A percentile compares a stretch with the other conserved stretches of the same genome.
Evolutionary conservation across 176 grass and related monocot genomes (phyloP).

Genomic region (Secale cereale): DNA sequence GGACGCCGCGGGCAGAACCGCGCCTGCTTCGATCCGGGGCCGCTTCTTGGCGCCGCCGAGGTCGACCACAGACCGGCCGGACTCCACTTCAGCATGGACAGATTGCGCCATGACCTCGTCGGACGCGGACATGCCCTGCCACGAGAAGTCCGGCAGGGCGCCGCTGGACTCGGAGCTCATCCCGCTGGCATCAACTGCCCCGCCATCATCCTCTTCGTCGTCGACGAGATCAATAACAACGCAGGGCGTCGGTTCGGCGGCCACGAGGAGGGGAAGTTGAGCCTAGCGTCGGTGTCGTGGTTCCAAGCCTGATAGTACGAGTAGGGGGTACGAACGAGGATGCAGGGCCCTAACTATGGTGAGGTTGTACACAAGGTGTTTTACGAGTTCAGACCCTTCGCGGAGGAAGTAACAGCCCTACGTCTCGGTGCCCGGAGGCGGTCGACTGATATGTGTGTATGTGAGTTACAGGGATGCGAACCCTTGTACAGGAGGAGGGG

Average conservation of each 20-base stretch:
- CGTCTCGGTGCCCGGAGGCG: too few species aligned
- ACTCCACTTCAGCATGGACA: not conserved
- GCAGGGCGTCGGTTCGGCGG: not conserved
- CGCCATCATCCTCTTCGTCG: not conserved
- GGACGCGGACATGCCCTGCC: slow-evolving; percentile 26
- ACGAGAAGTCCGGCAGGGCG: slow-evolving; percentile 29
- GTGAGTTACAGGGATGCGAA: too few species aligned
- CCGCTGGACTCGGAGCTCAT: not conserved
- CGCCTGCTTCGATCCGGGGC: not conserved
- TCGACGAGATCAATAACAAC: not conserved
- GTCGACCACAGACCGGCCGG: not conserved
- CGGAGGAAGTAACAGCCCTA: too few species aligned
- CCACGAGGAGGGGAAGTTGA: too few species aligned
- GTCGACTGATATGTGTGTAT: too few species aligned
- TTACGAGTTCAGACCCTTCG: too few species aligned
- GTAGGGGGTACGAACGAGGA: too few species aligned
- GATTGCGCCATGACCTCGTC: not conserved
- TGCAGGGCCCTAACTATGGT: too few species aligned
- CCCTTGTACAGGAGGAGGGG: too few species aligned
- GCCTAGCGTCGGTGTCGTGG: too few species aligned
- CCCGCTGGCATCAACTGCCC: not conserved
- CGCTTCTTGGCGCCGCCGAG: slow-evolving; percentile 3
- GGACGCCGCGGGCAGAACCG: not conserved
- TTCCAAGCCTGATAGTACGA: too few species aligned
- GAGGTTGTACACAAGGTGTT: too few species aligned